Percentiles rank a stretch among this genome's conserved stretches.
Evolutionary conservation across 495 filamentous ascomycete species (phyloP).

Genomic region (Letharia columbiana): DNA sequence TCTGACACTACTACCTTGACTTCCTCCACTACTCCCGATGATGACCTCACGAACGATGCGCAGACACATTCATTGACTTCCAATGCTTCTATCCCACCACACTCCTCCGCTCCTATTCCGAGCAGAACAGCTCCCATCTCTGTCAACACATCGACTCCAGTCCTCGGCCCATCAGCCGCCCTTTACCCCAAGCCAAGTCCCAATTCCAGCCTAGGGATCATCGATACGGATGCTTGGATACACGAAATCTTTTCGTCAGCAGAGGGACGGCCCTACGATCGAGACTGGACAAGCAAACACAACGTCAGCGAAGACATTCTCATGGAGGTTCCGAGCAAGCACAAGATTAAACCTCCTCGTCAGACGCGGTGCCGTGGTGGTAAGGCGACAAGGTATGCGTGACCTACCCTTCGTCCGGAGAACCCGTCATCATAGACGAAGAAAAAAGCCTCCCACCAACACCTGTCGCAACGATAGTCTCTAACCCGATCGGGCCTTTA

Average conservation of each 20-base stretch:
- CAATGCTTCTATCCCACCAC: not conserved
- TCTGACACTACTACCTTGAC: not conserved
- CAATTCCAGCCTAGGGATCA: not conserved
- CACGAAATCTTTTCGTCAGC: not conserved
- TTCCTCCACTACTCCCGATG: not conserved
- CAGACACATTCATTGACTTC: not conserved
- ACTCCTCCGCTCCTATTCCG: not conserved
- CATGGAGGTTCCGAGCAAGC: not conserved
- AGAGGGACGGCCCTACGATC: not conserved
- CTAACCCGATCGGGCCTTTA: not conserved
- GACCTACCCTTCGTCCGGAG: not conserved
- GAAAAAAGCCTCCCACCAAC: not conserved
- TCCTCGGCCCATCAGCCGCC: too few species aligned
- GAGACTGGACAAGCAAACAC: not conserved
- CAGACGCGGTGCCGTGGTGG: not conserved
- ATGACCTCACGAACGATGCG: not conserved
- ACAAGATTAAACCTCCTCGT: not conserved
- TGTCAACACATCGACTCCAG: not conserved
- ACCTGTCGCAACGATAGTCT: not conserved
- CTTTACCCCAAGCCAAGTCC: too few species aligned
- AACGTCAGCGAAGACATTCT: not conserved
- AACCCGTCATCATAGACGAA: not conserved
- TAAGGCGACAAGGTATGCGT: not conserved
- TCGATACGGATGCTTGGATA: not conserved
- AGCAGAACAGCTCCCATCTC: not conserved